Conservation (phyloP, 1,284 basidiomycete species). For the Trichosporon faecale region DNA sequence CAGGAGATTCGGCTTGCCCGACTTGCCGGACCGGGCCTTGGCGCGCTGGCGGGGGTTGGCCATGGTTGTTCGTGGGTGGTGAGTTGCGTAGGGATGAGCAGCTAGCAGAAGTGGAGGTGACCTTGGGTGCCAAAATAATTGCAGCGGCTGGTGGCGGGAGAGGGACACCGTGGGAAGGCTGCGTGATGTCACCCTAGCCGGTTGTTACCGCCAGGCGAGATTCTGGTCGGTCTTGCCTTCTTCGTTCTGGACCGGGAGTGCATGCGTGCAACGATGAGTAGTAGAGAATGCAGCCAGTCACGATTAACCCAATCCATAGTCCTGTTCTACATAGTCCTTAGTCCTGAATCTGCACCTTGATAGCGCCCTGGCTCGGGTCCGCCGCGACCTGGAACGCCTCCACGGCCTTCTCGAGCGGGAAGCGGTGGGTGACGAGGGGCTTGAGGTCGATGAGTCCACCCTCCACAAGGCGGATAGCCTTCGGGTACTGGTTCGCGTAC, state of each 20-base stretch:
- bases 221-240: not conserved
- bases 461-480: conserved; percentile 75
- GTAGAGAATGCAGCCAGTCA: not conserved
- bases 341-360: conserved; percentile 53
- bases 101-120: not conserved
- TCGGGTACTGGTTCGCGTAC: conserved; percentile 61
- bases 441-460: conserved; percentile 79
- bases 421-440: conserved; percentile 82
- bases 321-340: conserved; percentile 15
- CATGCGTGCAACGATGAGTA: not conserved
- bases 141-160: not conserved
- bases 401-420: conserved; percentile 68
- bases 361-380: conserved; percentile 48
- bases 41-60: conserved; percentile 80
- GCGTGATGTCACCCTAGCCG: not conserved
- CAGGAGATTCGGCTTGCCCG: conserved; percentile 36
- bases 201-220: not conserved
- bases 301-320: not conserved
- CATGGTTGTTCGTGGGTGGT: conserved; percentile 57
- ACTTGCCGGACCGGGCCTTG: conserved; percentile 43
- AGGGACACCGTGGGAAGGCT: not conserved
- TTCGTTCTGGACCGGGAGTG: not conserved
- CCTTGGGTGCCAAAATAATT: not conserved
- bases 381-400: conserved; percentile 66
- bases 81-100: not conserved